These are phyloP conservation scores for Gentiana dahurica DNA, from an alignment of 257 asterid genomes.

Conservation along the genomic window DNA sequence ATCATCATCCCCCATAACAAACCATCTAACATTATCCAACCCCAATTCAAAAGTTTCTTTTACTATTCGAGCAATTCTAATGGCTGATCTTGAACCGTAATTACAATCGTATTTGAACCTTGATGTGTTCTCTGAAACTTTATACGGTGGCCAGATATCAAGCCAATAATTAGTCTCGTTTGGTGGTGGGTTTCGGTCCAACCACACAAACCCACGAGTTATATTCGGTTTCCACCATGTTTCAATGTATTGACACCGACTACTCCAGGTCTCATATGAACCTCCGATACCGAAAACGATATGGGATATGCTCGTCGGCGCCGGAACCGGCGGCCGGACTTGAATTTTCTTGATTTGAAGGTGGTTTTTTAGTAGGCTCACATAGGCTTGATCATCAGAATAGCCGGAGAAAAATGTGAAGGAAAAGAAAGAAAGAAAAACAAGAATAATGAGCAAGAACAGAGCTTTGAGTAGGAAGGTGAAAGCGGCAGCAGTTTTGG, in stretches of 20 bases:
- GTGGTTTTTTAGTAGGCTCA: background rate
- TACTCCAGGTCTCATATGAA: slow-evolving; percentile 60
- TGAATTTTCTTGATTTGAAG: background rate
- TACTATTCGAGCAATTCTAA: slow-evolving; percentile 62
- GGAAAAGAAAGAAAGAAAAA: slow-evolving; percentile 25
- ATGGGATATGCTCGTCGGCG: slow-evolving; percentile 42
- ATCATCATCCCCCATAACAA: slow-evolving; percentile 93
- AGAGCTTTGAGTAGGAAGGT: slow-evolving; percentile 33
- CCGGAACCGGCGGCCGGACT: background rate
- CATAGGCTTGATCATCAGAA: background rate
- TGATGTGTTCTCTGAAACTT: slow-evolving; percentile 43
- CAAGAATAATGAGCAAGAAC: slow-evolving; percentile 26
- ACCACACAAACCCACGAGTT: slow-evolving; percentile 80
- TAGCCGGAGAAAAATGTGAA: slow-evolving; percentile 30
- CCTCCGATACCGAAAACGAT: slow-evolving; percentile 79
- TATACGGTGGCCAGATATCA: slow-evolving; percentile 37
- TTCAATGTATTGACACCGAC: slow-evolving; percentile 55
- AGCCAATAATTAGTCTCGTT: slow-evolving; percentile 22
- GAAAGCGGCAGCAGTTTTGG: slow-evolving; percentile 8
- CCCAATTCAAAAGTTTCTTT: slow-evolving; percentile 58
- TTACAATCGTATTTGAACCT: slow-evolving; percentile 42
- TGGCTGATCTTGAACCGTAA: slow-evolving; percentile 55
- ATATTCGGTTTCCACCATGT: slow-evolving; percentile 73
- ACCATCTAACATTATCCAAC: slow-evolving; percentile 57
- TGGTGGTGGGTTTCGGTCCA: slow-evolving; percentile 32